Evolutionary conservation across 148 eudicot species (phyloP).

Genomic region (Cornus florida): DNA sequence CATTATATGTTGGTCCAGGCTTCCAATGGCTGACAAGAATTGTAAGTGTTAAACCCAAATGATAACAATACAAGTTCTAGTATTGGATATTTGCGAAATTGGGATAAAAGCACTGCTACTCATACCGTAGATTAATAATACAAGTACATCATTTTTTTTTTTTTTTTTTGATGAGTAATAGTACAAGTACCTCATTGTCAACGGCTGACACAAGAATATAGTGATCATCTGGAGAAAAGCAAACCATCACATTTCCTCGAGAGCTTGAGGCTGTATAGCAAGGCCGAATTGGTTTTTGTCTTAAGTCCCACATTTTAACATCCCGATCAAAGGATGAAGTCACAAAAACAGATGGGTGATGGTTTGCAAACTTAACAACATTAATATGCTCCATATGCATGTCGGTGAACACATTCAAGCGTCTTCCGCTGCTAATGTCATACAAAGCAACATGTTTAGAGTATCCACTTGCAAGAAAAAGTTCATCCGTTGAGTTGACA

Average conservation of each 20-base stretch:
- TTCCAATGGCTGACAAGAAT: background rate
- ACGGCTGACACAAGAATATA: constrained; percentile 92
- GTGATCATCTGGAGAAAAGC: constrained; percentile 90
- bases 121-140: background rate
- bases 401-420: constrained; percentile 58
- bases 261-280: constrained; percentile 85
- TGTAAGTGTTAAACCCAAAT: background rate
- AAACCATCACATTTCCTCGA: constrained; percentile 96
- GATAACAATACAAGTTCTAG: background rate
- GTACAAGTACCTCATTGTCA: constrained; percentile 78
- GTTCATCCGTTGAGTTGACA: constrained; percentile 82
- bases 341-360: constrained; percentile 76
- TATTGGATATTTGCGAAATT: background rate
- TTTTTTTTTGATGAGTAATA: no score
- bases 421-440: constrained; percentile 71
- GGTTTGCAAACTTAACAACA: constrained; percentile 87
- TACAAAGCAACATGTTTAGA: constrained; percentile 74
- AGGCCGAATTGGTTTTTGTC: constrained; percentile 64
- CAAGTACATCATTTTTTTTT: constrained; percentile 59
- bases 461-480: constrained; percentile 88
- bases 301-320: constrained; percentile 95
- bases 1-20: background rate
- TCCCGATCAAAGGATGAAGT: constrained; percentile 91
- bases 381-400: constrained; percentile 86
- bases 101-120: background rate